Percentiles rank a stretch among this genome's conserved stretches.
Conservation (phyloP, 805 yeast genomes). For the Hanseniaspora hatyaiensis region DNA sequence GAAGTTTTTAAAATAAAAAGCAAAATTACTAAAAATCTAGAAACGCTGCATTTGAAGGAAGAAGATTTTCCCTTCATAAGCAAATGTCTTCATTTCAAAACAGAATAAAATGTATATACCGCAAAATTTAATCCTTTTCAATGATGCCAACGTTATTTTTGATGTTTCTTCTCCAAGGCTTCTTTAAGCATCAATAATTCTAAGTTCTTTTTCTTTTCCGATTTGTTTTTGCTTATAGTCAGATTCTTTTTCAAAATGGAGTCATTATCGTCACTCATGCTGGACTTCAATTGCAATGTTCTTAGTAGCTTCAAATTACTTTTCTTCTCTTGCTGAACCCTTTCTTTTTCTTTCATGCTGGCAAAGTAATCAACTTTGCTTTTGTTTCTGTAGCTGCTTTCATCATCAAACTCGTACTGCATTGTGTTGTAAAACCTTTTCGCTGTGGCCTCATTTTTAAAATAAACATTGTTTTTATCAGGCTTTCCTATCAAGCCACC, state of each 20-base stretch:
- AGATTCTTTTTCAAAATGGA: not conserved
- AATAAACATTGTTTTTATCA: not conserved
- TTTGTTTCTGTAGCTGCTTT: not conserved
- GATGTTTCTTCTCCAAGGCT: not conserved
- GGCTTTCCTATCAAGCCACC: too few relatives aligned
- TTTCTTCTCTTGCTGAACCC: not conserved
- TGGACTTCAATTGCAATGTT: not conserved
- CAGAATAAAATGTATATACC: too few relatives aligned
- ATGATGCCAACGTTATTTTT: too few relatives aligned
- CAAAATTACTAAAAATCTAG: not conserved
- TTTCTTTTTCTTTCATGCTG: not conserved
- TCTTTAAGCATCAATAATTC: not conserved
- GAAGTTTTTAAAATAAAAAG: too few relatives aligned
- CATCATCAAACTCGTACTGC: not conserved
- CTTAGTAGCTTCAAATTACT: constrained; percentile 1
- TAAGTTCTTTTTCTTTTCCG: not conserved
- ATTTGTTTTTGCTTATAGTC: not conserved
- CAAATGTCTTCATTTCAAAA: too few relatives aligned
- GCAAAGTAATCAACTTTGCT: not conserved
- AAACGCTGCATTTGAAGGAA: too few relatives aligned
- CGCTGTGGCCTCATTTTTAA: constrained; percentile 3
- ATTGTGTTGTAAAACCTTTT: constrained; percentile 4
- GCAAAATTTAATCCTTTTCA: too few relatives aligned
- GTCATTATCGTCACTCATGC: not conserved
- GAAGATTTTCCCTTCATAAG: too few relatives aligned